Evolutionary conservation across 1,139 yeast genomes (phyloP).

Genomic region (Taphrina flavorubra): DNA sequence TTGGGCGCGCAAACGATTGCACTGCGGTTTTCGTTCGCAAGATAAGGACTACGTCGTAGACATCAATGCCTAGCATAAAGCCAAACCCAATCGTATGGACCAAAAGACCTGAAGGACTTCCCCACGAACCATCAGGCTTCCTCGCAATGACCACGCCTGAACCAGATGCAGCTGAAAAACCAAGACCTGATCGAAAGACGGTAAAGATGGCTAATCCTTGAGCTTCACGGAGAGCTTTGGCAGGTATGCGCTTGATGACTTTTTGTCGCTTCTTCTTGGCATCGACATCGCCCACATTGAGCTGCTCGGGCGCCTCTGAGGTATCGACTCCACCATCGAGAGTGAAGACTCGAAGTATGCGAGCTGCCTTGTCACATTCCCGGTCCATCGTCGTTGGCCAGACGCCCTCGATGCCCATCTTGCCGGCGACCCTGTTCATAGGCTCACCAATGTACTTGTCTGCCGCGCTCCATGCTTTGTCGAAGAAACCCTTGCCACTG

Average conservation of each 20-base stretch:
- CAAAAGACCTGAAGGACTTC: conserved; percentile 32
- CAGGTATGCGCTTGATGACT: conserved; percentile 38
- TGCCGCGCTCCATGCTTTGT: conserved; percentile 33
- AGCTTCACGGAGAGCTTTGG: conserved; percentile 32
- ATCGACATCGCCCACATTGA: conserved; percentile 25
- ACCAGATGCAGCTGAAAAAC: conserved; percentile 31
- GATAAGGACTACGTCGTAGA: conserved; percentile 38
- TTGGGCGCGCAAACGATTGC: conserved; percentile 29
- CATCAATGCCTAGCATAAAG: conserved; percentile 34
- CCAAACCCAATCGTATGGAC: conserved; percentile 39
- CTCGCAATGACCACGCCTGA: conserved; percentile 35
- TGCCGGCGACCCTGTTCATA: conserved; percentile 29
- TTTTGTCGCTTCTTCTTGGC: conserved; percentile 34
- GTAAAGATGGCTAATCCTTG: conserved; percentile 40
- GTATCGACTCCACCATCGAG: conserved; percentile 26
- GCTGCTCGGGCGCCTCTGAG: conserved; percentile 1
- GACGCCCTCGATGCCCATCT: conserved; percentile 33
- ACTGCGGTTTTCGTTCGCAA: conserved; percentile 31
- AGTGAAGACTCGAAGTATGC: conserved; percentile 38
- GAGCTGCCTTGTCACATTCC: conserved; percentile 37
- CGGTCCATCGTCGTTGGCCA: conserved; percentile 35
- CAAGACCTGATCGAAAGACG: conserved; percentile 39
- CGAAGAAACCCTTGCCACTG: conserved; percentile 31
- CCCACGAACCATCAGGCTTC: conserved; percentile 34
- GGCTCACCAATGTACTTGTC: conserved; percentile 39